A percentile compares a stretch with the other conserved stretches of the same genome.
These are phyloP conservation scores for Trichosanthes cucumerina DNA, from an alignment of 306 rosid genomes.

Conservation along the genomic window DNA sequence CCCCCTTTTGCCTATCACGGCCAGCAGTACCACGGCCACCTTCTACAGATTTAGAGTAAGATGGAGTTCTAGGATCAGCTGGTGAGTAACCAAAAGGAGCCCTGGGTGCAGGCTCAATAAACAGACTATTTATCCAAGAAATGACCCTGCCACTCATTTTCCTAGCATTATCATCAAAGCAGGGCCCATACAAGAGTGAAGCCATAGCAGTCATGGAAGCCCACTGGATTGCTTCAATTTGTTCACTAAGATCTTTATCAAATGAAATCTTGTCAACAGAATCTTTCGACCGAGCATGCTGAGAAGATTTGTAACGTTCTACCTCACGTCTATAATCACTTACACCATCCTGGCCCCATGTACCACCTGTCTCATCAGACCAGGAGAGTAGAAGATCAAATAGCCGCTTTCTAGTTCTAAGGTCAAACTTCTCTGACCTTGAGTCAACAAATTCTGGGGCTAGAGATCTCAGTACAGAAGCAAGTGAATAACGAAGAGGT, in stretches of 20 bases:
- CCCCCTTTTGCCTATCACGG: constrained; percentile 92
- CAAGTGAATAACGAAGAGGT: constrained; percentile 93
- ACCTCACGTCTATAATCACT: constrained; percentile 96
- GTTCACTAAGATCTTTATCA: constrained; percentile 95
- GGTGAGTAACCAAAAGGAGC: constrained; percentile 99
- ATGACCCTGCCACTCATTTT: constrained; percentile 98
- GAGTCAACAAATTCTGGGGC: constrained; percentile 99
- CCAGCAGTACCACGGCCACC: constrained; percentile 74
- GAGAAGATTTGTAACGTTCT: constrained; percentile 96
- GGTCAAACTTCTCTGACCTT: constrained; percentile 85
- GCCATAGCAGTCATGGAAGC: constrained; percentile 99
- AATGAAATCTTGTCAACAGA: constrained; percentile 90
- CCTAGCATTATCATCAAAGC: constrained; percentile 98
- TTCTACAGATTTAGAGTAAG: constrained; percentile 74
- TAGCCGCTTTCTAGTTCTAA: constrained; percentile 82
- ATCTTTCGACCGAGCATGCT: constrained; percentile 91
- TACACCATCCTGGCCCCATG: constrained; percentile 79
- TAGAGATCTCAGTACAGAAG: constrained; percentile 85
- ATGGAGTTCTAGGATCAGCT: constrained; percentile 97
- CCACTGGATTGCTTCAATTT: constrained; percentile 98
- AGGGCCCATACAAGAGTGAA: constrained; percentile 91
- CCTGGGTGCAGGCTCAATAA: constrained; percentile 84
- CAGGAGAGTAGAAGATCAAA: constrained; percentile 94
- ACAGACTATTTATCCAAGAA: constrained; percentile 93
- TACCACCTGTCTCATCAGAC: constrained; percentile 75